Evolutionary conservation across 2,329 filamentous ascomycete species (phyloP).

Genomic region (Venturia carpophila): DNA sequence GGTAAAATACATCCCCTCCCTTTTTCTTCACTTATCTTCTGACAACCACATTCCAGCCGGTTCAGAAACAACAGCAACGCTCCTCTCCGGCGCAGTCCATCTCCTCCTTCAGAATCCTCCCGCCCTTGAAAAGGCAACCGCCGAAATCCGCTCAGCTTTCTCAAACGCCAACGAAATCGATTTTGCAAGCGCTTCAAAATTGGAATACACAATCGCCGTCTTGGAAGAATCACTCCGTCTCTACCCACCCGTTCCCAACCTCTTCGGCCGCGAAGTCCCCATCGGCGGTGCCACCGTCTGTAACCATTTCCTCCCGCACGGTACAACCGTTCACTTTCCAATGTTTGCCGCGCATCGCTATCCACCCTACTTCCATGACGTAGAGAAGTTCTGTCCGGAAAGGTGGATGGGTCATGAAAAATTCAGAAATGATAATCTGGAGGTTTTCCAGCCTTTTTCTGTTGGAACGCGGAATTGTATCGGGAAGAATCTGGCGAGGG

Average conservation of each 20-base stretch:
- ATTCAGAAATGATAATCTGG: neutral
- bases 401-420: slow-evolving; percentile 9
- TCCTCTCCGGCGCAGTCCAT: slow-evolving; percentile 34
- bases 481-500: slow-evolving; percentile 18
- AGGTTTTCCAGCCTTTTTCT: slow-evolving; percentile 15
- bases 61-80: slow-evolving; percentile 38
- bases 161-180: slow-evolving; percentile 26
- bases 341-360: neutral
- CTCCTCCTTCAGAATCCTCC: no score
- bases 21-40: neutral
- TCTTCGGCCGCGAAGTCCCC: slow-evolving; percentile 25
- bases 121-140: no score
- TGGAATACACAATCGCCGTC: slow-evolving; percentile 19
- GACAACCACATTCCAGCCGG: slow-evolving; percentile 27
- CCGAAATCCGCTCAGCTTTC: slow-evolving; percentile 25
- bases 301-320: no score
- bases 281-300: slow-evolving; percentile 26
- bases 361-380: slow-evolving; percentile 1
- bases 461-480: slow-evolving; percentile 19
- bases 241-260: slow-evolving; percentile 24
- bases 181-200: no score
- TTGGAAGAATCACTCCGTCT: slow-evolving; percentile 22
- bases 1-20: slow-evolving; percentile 20
- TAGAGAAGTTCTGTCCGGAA: slow-evolving; percentile 7
- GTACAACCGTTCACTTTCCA: slow-evolving; percentile 19